Conservation (phyloP, 2,329 filamentous ascomycete genomes). For the Cordyceps tenuipes region DNA sequence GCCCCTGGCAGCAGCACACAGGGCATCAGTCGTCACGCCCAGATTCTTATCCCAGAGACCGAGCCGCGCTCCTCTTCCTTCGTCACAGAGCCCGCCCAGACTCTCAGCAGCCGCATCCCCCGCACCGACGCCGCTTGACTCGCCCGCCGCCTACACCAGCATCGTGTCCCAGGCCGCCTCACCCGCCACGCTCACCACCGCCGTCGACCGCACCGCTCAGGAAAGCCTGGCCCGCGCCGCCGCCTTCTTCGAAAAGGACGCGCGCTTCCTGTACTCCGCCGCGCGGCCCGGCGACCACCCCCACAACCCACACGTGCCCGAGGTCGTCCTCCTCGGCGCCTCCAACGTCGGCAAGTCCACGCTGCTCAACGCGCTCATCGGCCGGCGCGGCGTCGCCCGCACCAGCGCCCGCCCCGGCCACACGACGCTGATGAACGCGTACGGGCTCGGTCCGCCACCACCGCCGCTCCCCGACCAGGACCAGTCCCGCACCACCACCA, state of each 20-base stretch:
- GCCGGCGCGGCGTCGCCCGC: slow-evolving; percentile 35
- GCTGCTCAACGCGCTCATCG: slow-evolving; percentile 73
- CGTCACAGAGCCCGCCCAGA: neutral
- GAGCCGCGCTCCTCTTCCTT: neutral
- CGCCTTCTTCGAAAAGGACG: slow-evolving; percentile 25
- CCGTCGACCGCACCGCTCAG: slow-evolving; percentile 15
- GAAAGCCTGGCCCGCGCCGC: slow-evolving; percentile 19
- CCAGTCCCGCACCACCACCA: no score
- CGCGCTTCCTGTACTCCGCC: slow-evolving; percentile 42
- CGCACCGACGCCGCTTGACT: neutral
- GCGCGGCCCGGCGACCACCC: slow-evolving; percentile 39
- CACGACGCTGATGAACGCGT: slow-evolving; percentile 48
- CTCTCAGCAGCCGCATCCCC: no score
- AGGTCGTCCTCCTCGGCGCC: slow-evolving; percentile 73
- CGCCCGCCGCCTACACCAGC: slow-evolving; percentile 4
- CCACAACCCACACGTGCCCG: slow-evolving; percentile 44
- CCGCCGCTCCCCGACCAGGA: slow-evolving; percentile 17
- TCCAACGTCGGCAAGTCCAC: slow-evolving; percentile 88
- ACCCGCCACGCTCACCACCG: slow-evolving; percentile 1
- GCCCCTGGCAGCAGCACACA: neutral
- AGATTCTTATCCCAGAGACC: neutral
- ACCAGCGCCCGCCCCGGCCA: slow-evolving; percentile 44
- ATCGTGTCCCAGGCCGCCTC: slow-evolving; percentile 5
- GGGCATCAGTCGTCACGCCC: neutral
- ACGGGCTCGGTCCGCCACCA: slow-evolving; percentile 39